Evolutionary conservation across 2,329 filamentous ascomycete species (phyloP), one percentile per base, ranked within the genome.

Genomic region (Beauveria bassiana): DNA sequence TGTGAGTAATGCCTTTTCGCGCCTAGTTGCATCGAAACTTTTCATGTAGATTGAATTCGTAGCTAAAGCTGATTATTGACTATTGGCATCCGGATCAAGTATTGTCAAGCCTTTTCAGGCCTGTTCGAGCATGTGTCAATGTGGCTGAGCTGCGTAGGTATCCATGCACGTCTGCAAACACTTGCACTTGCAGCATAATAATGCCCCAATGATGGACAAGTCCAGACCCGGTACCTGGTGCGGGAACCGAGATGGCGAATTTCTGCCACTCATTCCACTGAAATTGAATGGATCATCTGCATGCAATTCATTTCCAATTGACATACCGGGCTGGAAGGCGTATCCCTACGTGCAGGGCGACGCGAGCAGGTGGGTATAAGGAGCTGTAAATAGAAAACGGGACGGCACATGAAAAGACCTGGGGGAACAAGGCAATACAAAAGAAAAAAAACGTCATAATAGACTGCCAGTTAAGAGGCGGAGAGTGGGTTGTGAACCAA

Each of bases 291-390:
- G 47, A 45, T 18, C 26, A 31, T 52, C 34, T 59, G 47, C 47
- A 59, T 52, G 38, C 47, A 59, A 9, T 52, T 59, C 56, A 59
- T 52, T n/a, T 22, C 43, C 26, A 20, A 20, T 31, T 47, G 54
- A 47, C 54, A 57, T 47, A n/a, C 6, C 42, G 28, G 12, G 8
- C n/a, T n/a, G 10, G 20, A 16, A 38, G 22, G 8, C 18, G 20
- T 18, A n/a, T 7, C 56, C 38, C 47, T 45, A 52, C 26, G 6
- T 43, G 46, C 56, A 52, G 47, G 5, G 16, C 22, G 16, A 52
- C 8, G 20, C 18, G 6, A 14, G 20, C 24, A 9, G 22, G 52
- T 50, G 56, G 45, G n/a, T 58, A 42, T 6, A 38, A 5, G 34
- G 12, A 38, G 12, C 34, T 12, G 14, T 38, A 12, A 42, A 28